phyloP scores from a whole-genome alignment of 2,329 filamentous ascomycete species.

The Achaetomium macrosporum region DNA sequence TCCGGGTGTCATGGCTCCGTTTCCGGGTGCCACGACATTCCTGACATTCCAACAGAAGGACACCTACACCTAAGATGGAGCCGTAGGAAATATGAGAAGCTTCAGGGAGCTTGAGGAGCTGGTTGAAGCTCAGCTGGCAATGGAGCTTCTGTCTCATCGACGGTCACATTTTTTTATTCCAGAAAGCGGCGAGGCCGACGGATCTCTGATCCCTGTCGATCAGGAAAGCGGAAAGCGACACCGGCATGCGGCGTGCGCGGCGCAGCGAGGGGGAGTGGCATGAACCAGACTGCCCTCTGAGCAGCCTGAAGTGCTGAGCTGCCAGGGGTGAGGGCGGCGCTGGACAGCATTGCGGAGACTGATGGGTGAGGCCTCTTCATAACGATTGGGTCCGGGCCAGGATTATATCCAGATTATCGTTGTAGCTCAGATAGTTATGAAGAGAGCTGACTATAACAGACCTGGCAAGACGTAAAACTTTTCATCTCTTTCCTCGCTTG shows the following conservation, averaged over 20 bases:
- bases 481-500: neutral
- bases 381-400: too few relatives aligned
- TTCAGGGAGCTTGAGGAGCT: neutral
- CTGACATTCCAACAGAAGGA: too few relatives aligned
- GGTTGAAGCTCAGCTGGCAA: neutral
- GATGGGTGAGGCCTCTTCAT: too few relatives aligned
- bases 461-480: too few relatives aligned
- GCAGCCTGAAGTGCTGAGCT: neutral
- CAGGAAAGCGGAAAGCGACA: conserved; percentile 12
- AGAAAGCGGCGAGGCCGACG: conserved; percentile 9
- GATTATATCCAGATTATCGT: too few relatives aligned
- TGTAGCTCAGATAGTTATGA: too few relatives aligned
- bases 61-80: too few relatives aligned
- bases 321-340: neutral
- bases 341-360: too few relatives aligned
- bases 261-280: conserved; percentile 12
- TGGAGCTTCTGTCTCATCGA: conserved; percentile 7
- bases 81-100: neutral
- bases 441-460: too few relatives aligned
- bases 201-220: conserved; percentile 16
- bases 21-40: too few relatives aligned
- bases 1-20: too few relatives aligned
- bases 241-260: conserved; percentile 12
- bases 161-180: conserved; percentile 3
- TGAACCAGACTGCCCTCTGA: neutral